phyloP scores from a whole-genome alignment of 1,284 basidiomycete genomes.

The Cystobasidium sp. region DNA sequence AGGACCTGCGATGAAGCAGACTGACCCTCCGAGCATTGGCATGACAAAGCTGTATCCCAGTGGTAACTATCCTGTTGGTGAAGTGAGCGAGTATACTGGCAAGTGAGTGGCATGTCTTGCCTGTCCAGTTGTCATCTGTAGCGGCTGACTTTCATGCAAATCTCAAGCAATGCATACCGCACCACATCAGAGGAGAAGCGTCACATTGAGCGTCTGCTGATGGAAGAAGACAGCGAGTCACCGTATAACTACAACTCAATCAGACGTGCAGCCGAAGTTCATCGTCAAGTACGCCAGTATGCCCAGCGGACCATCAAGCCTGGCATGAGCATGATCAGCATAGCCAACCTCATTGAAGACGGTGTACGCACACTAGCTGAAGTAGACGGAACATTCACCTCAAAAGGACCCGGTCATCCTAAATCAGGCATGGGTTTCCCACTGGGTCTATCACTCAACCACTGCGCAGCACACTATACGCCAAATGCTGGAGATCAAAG shows the following conservation, averaged over 20 bases:
- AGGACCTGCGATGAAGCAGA: conserved; percentile 62
- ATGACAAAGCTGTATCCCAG: conserved; percentile 86
- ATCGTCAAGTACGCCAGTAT: conserved; percentile 83
- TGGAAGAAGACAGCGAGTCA: conserved; percentile 71
- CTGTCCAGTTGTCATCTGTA: neutral
- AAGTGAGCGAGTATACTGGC: conserved; percentile 88
- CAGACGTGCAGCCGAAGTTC: conserved; percentile 91
- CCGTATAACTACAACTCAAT: conserved; percentile 74
- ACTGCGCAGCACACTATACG: conserved; percentile 95
- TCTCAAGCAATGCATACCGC: conserved; percentile 75
- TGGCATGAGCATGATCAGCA: conserved; percentile 93
- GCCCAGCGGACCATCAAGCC: conserved; percentile 84
- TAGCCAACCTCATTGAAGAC: conserved; percentile 91
- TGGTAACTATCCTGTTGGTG: conserved; percentile 86
- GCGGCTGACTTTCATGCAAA: neutral
- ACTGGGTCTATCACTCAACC: conserved; percentile 91
- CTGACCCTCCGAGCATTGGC: conserved; percentile 90
- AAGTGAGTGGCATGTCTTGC: conserved; percentile 62
- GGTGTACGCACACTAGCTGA: conserved; percentile 88
- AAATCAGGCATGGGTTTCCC: conserved; percentile 91
- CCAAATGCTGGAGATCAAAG: conserved; percentile 68
- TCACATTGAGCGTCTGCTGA: conserved; percentile 69
- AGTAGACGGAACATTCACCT: conserved; percentile 66
- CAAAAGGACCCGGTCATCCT: conserved; percentile 57
- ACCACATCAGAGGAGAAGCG: conserved; percentile 89